Base-by-base conservation (phyloP, 306 rosid genomes). In the Glycine soja region DNA sequence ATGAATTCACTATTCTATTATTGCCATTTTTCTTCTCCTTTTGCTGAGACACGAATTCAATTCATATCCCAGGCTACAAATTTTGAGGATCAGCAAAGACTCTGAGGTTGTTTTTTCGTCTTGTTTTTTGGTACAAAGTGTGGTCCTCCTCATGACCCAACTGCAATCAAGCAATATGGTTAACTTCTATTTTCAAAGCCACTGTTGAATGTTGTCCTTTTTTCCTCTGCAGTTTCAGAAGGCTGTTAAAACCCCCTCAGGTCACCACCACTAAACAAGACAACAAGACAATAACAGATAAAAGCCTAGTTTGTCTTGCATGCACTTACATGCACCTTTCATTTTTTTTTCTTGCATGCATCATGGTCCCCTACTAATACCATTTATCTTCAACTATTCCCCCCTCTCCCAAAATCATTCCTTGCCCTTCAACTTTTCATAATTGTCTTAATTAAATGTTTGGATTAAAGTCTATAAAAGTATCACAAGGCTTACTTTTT, bases 221-320 rank as follows among this genome's bases (percentile, higher is more conserved):
- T 67, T 19, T 3, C 45, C 57, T 52, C 65, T 59, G 72, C 50
- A 50, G 40, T 77, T 82, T 76, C 87, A 79, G 72, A 71, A 54
- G 32, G 63, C 79, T 43, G 64, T 70, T 62, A 47, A 64, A 77
- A 76, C 70, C 24, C 86, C 70, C 75, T 46, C 24, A 78, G 74
- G 73, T n/a, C 80, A 67, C 72, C 80, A 63, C 73, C 81, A 24
- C 53, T 24, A 16, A 81, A 74, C 52, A 76, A 58, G 77, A 74
- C 75, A 81, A 63, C 81, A 6, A 78, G 76, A 53, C 76, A 36
- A 75, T 48, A 75, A 68, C 81, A 40, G 79, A 59, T 74, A 84
- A 80, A 86, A 72, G 66, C 83, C 81, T 59, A 50, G 32, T 63
- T 90, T 87, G 88, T 83, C 78, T 81, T 79, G 72, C 89, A 86